These are phyloP conservation scores for Talaromyces piceae DNA, from an alignment of 2,329 filamentous ascomycete species.

Conservation along the genomic window DNA sequence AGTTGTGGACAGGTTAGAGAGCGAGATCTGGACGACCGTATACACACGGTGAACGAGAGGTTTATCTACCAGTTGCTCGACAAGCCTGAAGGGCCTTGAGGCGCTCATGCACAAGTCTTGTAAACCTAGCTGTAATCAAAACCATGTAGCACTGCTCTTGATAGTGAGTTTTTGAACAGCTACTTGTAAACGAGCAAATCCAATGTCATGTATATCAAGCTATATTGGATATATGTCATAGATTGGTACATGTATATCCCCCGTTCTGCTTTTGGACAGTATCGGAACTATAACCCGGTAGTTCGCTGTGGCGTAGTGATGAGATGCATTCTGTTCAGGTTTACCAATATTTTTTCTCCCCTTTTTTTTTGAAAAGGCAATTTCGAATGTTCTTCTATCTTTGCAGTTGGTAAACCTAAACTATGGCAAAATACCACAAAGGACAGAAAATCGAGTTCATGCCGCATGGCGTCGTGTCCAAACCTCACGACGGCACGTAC, in stretches of 20 bases:
- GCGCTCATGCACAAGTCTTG: background rate
- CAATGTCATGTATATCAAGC: too few species aligned
- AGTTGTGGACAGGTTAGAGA: conserved; percentile 1
- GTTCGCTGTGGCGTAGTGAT: background rate
- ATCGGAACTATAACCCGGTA: background rate
- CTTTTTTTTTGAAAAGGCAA: too few species aligned
- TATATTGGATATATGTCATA: too few species aligned
- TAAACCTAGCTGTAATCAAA: background rate
- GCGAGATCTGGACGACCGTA: conserved; percentile 5
- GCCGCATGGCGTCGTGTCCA: background rate
- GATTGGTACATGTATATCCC: background rate
- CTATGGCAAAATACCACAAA: background rate
- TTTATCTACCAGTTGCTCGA: conserved; percentile 9
- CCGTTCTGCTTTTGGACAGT: background rate
- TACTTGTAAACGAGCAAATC: too few species aligned
- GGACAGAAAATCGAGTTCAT: background rate
- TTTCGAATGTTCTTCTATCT: too few species aligned
- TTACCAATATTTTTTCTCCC: background rate
- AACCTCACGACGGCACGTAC: background rate
- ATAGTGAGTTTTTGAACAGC: background rate
- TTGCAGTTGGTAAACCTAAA: too few species aligned
- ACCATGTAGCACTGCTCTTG: background rate
- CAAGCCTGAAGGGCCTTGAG: background rate
- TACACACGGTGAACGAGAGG: conserved; percentile 10
- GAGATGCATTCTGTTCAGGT: background rate